Evolutionary conservation across 2,329 filamentous ascomycete species (phyloP).

Genomic region (Colletotrichum scovillei): DNA sequence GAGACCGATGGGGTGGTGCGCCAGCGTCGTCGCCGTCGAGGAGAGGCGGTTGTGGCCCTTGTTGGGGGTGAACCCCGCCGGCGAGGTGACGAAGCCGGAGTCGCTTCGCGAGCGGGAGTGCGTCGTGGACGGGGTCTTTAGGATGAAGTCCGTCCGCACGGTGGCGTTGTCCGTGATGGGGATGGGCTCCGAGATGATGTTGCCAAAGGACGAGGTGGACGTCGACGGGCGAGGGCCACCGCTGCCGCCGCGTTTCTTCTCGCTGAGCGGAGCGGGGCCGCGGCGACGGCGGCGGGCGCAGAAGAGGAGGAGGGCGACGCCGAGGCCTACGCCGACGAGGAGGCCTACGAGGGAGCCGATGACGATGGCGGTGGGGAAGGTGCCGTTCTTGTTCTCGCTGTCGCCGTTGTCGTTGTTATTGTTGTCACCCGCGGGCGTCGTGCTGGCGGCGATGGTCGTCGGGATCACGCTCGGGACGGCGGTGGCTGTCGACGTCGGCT

Average conservation of each 20-base stretch:
- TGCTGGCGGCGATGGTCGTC: slow-evolving; percentile 37
- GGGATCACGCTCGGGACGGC: slow-evolving; percentile 38
- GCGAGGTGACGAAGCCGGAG: slow-evolving; percentile 39
- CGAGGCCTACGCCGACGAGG: slow-evolving; percentile 52
- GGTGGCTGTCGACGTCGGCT: slow-evolving; percentile 33
- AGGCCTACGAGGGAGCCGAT: slow-evolving; percentile 61
- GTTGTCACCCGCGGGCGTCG: background rate
- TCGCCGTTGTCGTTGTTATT: slow-evolving; percentile 23
- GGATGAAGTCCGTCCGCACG: slow-evolving; percentile 66
- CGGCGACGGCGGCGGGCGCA: slow-evolving; percentile 46
- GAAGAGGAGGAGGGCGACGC: slow-evolving; percentile 54
- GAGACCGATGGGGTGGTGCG: slow-evolving; percentile 28
- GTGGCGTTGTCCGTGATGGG: slow-evolving; percentile 50
- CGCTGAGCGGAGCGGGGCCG: slow-evolving; percentile 32
- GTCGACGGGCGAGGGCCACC: slow-evolving; percentile 38
- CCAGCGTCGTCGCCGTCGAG: slow-evolving; percentile 24
- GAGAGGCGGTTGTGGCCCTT: slow-evolving; percentile 25
- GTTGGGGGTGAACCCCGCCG: slow-evolving; percentile 14
- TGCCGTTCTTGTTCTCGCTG: slow-evolving; percentile 26
- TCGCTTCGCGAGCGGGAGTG: slow-evolving; percentile 41
- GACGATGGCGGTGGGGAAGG: slow-evolving; percentile 52
- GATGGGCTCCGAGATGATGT: slow-evolving; percentile 69
- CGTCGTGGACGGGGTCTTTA: slow-evolving; percentile 49
- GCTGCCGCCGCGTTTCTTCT: slow-evolving; percentile 37
- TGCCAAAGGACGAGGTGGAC: slow-evolving; percentile 55